Percentiles rank a stretch among this genome's conserved stretches.
These are phyloP conservation scores for Wickerhamiella nectarea DNA, from an alignment of 805 yeast species.

Conservation along the genomic window DNA sequence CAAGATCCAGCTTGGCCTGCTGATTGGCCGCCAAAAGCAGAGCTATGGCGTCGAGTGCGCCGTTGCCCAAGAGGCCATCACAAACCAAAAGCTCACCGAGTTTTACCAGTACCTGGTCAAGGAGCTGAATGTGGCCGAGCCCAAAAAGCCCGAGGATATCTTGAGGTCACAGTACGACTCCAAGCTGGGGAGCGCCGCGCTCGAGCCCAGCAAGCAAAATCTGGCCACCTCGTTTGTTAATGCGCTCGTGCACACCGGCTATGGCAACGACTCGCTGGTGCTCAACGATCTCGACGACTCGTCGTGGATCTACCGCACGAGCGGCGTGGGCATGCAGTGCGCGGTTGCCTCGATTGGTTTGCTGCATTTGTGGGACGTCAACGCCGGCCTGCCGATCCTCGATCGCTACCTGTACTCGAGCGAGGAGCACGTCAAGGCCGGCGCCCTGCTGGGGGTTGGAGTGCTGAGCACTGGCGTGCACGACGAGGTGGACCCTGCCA, in stretches of 20 bases:
- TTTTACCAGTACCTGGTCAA: constrained; percentile 67
- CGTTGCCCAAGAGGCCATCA: constrained; percentile 71
- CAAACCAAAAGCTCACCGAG: constrained; percentile 65
- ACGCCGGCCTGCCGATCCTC: constrained; percentile 76
- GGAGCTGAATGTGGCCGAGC: constrained; percentile 77
- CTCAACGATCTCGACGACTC: constrained; percentile 50
- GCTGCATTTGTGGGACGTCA: constrained; percentile 78
- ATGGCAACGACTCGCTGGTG: constrained; percentile 68
- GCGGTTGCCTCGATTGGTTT: constrained; percentile 88
- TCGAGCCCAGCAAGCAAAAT: constrained; percentile 90
- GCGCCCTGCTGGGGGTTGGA: constrained; percentile 93
- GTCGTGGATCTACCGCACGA: constrained; percentile 83
- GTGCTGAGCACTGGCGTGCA: constrained; percentile 83
- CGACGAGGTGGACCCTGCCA: constrained; percentile 89
- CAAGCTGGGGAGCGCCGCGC: constrained; percentile 41
- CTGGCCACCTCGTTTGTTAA: constrained; percentile 91
- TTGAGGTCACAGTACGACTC: constrained; percentile 83
- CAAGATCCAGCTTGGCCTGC: constrained; percentile 83
- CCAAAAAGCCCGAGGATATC: constrained; percentile 89
- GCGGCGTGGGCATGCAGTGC: constrained; percentile 80
- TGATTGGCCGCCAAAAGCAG: constrained; percentile 75
- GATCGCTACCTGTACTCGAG: constrained; percentile 79
- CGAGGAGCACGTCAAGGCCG: constrained; percentile 83
- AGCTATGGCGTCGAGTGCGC: constrained; percentile 43
- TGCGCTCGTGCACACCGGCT: constrained; percentile 83